phyloP scores from a whole-genome alignment of 768 basidiomycete genomes.

The Amanita molliuscula region DNA sequence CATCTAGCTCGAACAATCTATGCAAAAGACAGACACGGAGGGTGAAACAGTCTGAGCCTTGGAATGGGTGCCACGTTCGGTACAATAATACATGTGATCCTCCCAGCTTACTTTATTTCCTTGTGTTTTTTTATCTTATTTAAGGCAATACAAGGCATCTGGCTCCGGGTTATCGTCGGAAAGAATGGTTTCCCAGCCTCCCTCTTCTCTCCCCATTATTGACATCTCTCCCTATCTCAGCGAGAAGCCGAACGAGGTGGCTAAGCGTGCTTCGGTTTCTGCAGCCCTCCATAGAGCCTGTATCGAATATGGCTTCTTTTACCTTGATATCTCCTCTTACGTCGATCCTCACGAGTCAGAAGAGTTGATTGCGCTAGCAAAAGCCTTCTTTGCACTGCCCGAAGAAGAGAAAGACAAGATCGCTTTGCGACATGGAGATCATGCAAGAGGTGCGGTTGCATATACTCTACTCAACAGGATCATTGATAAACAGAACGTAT shows the following conservation, averaged over 20 bases:
- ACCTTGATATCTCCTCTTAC: conserved; percentile 60
- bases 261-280: conserved; percentile 34
- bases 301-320: conserved; percentile 81
- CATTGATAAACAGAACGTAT: neutral
- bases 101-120: neutral
- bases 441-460: conserved; percentile 57
- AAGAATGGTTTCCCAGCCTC: neutral
- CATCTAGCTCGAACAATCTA: conserved; percentile 42
- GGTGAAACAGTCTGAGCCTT: conserved; percentile 12
- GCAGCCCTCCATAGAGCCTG: conserved; percentile 65
- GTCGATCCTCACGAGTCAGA: conserved; percentile 49
- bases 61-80: neutral
- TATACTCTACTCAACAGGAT: neutral
- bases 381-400: conserved; percentile 63
- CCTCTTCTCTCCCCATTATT: conserved; percentile 52
- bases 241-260: conserved; percentile 18
- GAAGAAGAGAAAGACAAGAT: conserved; percentile 74
- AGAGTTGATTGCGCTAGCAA: conserved; percentile 52
- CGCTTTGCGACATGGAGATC: conserved; percentile 56
- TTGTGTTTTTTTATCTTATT: conserved; percentile 6
- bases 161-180: neutral
- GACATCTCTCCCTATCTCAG: conserved; percentile 56
- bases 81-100: conserved; percentile 1
- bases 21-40: conserved; percentile 35
- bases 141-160: conserved; percentile 5